Base-by-base conservation (phyloP, 2,329 filamentous ascomycete genomes). In the Ceratocystiopsis minuta region DNA sequence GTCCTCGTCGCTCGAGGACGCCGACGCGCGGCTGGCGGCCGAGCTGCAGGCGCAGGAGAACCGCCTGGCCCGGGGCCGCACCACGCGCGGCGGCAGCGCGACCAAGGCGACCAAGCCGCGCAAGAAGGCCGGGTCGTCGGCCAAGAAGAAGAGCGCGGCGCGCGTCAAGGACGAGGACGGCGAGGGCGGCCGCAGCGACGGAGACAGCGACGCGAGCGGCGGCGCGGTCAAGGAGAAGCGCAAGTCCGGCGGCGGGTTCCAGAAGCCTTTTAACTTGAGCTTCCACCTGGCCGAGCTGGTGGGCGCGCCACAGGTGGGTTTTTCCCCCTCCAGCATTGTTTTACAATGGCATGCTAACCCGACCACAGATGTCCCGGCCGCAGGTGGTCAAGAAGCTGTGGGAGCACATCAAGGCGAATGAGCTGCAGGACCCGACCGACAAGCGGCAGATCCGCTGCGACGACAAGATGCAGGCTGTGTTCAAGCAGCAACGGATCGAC, bases 351-450 rank as follows among this genome's bases (percentile, higher is more conserved):
- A n/a, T 36, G 3, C 34, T 28, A 3, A 31, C 43, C n/a, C 6
- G 16, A 17, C 15, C 3, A n/a, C 39, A 94, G 77, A 72, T 98
- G 17, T 93, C 90, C 15, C 80, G 90, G 35, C 88, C 90, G 0
- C 86, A 96, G 58, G 88, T 88, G 0, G 90, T 98, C 52, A 96
- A 96, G 66, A 82, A 82, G 57, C 78, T 98, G 42, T 98, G 90
- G 90, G 78, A 80, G 46, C 86, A 98, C 55, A 93, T 98, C 62
- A 93, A 92, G 54, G 75, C 68, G 45, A 78, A 87, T 50, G 72
- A 86, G 35, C 75, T 98, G 6, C 90, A 98, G 60, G 87, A 96
- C 51, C 88, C 87, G 0, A 75, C 60, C 49, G 88, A 98, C 63
- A 88, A 87, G 59, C 81, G 90, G 17, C 85, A 94, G 51, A 98